Percentiles rank a stretch among this genome's conserved stretches.
Evolutionary conservation across 2,329 filamentous ascomycete species (phyloP).

Genomic region (Mycocentrospora acerina): DNA sequence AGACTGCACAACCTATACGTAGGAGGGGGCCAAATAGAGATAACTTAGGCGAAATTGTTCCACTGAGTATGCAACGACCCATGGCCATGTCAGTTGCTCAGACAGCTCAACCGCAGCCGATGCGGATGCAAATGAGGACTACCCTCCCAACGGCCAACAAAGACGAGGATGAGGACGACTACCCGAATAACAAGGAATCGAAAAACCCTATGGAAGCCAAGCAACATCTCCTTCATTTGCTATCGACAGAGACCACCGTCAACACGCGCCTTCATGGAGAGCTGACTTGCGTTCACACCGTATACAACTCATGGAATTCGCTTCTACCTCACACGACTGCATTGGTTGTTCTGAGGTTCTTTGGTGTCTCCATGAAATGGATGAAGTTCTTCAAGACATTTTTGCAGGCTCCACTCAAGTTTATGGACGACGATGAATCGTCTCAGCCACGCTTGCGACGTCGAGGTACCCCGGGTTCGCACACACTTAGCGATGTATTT

Average conservation of each 20-base stretch:
- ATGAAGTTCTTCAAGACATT: slow-evolving; percentile 50
- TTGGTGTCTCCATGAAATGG: slow-evolving; percentile 49
- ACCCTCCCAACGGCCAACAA: no score
- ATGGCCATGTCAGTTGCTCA: no score
- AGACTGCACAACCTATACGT: no score
- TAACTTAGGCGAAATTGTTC: no score
- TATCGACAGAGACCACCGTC: slow-evolving; percentile 34
- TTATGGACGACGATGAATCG: slow-evolving; percentile 38
- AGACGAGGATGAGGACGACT: slow-evolving; percentile 1
- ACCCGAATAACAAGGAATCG: not conserved
- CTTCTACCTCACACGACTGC: slow-evolving; percentile 49
- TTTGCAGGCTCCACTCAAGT: slow-evolving; percentile 50
- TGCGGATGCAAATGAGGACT: slow-evolving; percentile 7
- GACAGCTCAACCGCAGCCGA: not conserved
- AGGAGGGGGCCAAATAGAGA: no score
- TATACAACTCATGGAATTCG: slow-evolving; percentile 35
- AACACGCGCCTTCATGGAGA: slow-evolving; percentile 33
- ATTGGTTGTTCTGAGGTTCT: slow-evolving; percentile 46
- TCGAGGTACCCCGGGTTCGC: slow-evolving; percentile 50
- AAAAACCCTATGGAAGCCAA: slow-evolving; percentile 36
- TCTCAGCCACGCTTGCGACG: slow-evolving; percentile 42
- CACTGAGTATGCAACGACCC: no score
- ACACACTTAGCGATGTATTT: slow-evolving; percentile 50
- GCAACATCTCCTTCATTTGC: slow-evolving; percentile 32
- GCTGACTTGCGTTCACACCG: slow-evolving; percentile 33